Evolutionary conservation across 306 rosid species (phyloP).

Genomic region (Luffa aegyptiaca): DNA sequence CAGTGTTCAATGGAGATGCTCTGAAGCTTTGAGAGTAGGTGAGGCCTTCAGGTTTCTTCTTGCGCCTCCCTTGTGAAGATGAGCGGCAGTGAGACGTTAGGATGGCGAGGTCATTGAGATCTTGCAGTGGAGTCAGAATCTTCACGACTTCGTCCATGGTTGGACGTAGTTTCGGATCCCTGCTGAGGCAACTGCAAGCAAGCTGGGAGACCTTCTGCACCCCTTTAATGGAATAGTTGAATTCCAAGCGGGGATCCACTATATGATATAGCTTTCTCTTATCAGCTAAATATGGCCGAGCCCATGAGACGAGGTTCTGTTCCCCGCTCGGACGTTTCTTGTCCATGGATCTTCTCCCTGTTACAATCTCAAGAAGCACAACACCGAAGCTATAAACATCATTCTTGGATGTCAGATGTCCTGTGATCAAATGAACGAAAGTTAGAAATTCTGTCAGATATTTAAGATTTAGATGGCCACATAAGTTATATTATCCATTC

Average conservation of each 20-base stretch:
- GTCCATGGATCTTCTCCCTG: slow-evolving; percentile 97
- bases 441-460: slow-evolving; percentile 11
- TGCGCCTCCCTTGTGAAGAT: slow-evolving; percentile 75
- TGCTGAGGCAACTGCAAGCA: slow-evolving; percentile 67
- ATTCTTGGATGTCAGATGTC: slow-evolving; percentile 87
- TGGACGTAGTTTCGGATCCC: slow-evolving; percentile 83
- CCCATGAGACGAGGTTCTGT: slow-evolving; percentile 92
- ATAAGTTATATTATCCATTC: background rate
- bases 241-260: slow-evolving; percentile 81
- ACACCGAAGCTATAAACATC: slow-evolving; percentile 98
- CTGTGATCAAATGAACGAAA: slow-evolving; percentile 32
- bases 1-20: slow-evolving; percentile 61
- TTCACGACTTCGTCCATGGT: slow-evolving; percentile 88
- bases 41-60: slow-evolving; percentile 57
- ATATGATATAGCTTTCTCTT: slow-evolving; percentile 67
- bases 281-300: slow-evolving; percentile 76
- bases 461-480: background rate
- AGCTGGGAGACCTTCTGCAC: slow-evolving; percentile 85
- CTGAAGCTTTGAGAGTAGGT: slow-evolving; percentile 65
- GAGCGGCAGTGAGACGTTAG: slow-evolving; percentile 60
- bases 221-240: slow-evolving; percentile 72
- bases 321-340: slow-evolving; percentile 90
- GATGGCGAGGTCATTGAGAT: slow-evolving; percentile 76
- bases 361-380: slow-evolving; percentile 79
- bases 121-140: slow-evolving; percentile 69